phyloP scores from a whole-genome alignment of 176 grass and related monocot genomes.

The Avena insularis region DNA sequence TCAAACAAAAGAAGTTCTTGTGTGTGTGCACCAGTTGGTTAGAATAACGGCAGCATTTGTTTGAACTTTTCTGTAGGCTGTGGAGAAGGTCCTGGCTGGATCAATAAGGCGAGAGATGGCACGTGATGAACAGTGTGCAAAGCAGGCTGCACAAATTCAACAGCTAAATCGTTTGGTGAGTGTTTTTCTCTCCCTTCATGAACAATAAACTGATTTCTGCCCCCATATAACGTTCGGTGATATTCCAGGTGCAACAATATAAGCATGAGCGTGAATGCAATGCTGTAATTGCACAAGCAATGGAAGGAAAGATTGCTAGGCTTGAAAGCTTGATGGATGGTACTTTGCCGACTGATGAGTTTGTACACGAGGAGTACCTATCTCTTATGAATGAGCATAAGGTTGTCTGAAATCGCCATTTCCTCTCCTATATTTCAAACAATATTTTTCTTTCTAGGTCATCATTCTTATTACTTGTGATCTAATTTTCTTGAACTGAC shows the following conservation, averaged over 20 bases:
- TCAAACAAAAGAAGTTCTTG: constrained; percentile 6
- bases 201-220: constrained; percentile 20
- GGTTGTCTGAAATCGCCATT: constrained; percentile 41
- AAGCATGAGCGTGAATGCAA: constrained; percentile 96
- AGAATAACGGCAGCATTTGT: neutral
- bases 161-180: constrained; percentile 89
- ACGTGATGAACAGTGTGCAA: constrained; percentile 78
- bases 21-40: neutral
- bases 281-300: constrained; percentile 89
- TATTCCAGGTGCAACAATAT: constrained; percentile 90
- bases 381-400: constrained; percentile 89
- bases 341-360: constrained; percentile 88
- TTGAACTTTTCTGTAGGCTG: constrained; percentile 65
- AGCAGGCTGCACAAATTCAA: constrained; percentile 84
- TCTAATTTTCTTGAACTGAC: constrained; percentile 30
- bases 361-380: constrained; percentile 88
- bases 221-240: constrained; percentile 30
- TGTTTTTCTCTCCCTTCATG: constrained; percentile 24
- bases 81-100: constrained; percentile 89
- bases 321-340: constrained; percentile 99
- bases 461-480: constrained; percentile 23
- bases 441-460: constrained; percentile 20
- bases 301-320: constrained; percentile 95
- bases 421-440: constrained; percentile 13
- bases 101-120: constrained; percentile 97